Conservation (phyloP, 306 rosid genomes). For the Alnus glutinosa region DNA sequence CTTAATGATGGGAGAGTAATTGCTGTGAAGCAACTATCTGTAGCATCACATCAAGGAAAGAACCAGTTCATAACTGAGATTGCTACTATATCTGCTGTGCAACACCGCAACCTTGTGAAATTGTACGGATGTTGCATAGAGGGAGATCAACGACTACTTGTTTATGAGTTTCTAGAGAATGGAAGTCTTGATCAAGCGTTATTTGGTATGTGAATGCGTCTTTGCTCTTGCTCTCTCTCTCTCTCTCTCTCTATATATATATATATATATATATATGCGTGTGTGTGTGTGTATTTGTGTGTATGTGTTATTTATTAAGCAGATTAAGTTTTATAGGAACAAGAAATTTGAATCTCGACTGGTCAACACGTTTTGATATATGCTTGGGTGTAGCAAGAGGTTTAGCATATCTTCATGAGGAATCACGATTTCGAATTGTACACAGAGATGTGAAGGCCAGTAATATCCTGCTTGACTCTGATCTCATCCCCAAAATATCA, state of each 20-base stretch:
- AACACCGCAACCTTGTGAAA: slow-evolving; percentile 80
- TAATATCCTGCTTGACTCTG: slow-evolving; percentile 66
- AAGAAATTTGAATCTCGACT: slow-evolving; percentile 43
- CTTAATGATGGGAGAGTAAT: slow-evolving; percentile 74
- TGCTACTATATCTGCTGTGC: slow-evolving; percentile 81
- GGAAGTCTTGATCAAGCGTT: slow-evolving; percentile 86
- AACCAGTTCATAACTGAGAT: slow-evolving; percentile 78
- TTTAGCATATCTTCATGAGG: slow-evolving; percentile 73
- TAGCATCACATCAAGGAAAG: slow-evolving; percentile 79
- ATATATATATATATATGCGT: no score
- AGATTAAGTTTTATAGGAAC: slow-evolving; percentile 31
- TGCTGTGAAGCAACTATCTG: slow-evolving; percentile 80
- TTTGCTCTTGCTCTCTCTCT: not conserved
- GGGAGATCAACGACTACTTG: slow-evolving; percentile 63
- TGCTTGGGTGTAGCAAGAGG: slow-evolving; percentile 76
- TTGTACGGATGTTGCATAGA: slow-evolving; percentile 78
- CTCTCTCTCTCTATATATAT: not conserved
- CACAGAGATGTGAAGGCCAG: slow-evolving; percentile 88
- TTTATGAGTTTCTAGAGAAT: slow-evolving; percentile 76
- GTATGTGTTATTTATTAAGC: not conserved
- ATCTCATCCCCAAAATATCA: slow-evolving; percentile 71
- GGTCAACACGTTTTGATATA: slow-evolving; percentile 67
- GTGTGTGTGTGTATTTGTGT: no score
- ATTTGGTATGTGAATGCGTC: slow-evolving; percentile 46
- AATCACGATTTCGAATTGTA: slow-evolving; percentile 66